Base-by-base conservation (phyloP, 2,329 filamentous ascomycete genomes). In the Mollisia scopiformis region DNA sequence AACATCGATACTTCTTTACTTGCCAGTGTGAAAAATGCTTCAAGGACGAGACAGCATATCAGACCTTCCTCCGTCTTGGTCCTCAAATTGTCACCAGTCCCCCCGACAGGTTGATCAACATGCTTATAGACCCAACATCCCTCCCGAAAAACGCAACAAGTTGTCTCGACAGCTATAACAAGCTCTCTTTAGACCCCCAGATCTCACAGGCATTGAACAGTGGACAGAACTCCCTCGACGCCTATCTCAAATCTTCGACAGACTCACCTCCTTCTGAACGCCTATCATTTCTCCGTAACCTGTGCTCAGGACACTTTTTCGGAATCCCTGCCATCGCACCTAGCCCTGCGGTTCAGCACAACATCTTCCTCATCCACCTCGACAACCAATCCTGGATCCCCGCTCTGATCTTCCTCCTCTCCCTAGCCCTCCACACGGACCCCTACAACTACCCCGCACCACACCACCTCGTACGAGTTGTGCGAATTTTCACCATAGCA, bases 391-490 rank as follows among this genome's bases (percentile, higher is more conserved):
- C 86, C 3, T 76, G 78, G 14, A 69, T 82, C 6, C 73, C 78
- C 1, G 82, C 82, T 63, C 79, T 86, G 23, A 67, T 80, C 0
- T 78, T 80, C 5, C 74, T 79, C 5, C 71, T 71, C 1, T 70
- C 62, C 57, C 55, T 70, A 21, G 59, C 61, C 49, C 30, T 68
- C 6, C 62, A 77, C 23, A 77, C 79, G 64, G 81, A 86, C 31
- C 80, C 84, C 0, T 82, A 80, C 68, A 80, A 78, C 43, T 76
- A 78, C 55, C 75, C 79, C 13, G 77, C 80, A 58, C 81, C 83
- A 0, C 85, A 84, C 66, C 77, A 81, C 50, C 77, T 78, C 0
- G 75, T 77, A 27, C 76, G 85, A 25, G 74, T 84, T 28, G 84
- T 83, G 68, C 78, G 79, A 11, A 69, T 86, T 11, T 75, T 85